phyloP scores from a whole-genome alignment of 1,284 basidiomycete genomes.

The Blastosporella zonata region DNA sequence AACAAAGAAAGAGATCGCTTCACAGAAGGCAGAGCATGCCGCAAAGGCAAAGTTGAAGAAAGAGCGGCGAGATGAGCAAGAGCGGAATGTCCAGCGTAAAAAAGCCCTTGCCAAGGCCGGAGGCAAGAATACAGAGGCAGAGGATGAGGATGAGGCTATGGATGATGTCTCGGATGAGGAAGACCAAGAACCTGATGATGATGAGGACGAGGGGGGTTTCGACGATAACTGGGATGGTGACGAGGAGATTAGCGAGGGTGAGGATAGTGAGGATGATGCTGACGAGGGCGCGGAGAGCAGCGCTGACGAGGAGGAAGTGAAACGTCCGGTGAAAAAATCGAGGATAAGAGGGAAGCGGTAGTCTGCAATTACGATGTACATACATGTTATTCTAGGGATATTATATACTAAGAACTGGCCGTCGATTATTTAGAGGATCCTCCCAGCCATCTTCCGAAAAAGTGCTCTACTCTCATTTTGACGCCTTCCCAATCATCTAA shows the following conservation, averaged over 20 bases:
- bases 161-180: constrained; percentile 29
- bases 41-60: constrained; percentile 74
- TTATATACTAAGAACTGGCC: neutral
- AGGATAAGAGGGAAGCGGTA: constrained; percentile 37
- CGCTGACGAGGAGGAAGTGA: constrained; percentile 30
- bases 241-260: constrained; percentile 61
- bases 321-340: constrained; percentile 37
- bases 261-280: constrained; percentile 44
- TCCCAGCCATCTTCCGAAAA: constrained; percentile 45
- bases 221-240: constrained; percentile 57
- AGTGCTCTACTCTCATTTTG: constrained; percentile 65
- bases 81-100: constrained; percentile 82
- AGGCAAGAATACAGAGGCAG: constrained; percentile 36
- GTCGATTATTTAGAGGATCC: constrained; percentile 6
- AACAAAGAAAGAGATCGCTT: constrained; percentile 66
- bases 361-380: constrained; percentile 9
- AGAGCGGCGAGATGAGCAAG: constrained; percentile 82
- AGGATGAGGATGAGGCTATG: constrained; percentile 37
- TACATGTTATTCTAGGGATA: constrained; percentile 10
- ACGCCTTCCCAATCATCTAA: constrained; percentile 89
- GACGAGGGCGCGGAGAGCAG: constrained; percentile 19
- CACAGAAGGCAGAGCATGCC: constrained; percentile 70
- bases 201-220: constrained; percentile 38
- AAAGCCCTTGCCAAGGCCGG: constrained; percentile 41
- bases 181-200: constrained; percentile 36